Evolutionary conservation across 2,329 filamentous ascomycete genomes (phyloP), one percentile per base, ranked within the genome.

Genomic region (Pochonia chlamydosporia): DNA sequence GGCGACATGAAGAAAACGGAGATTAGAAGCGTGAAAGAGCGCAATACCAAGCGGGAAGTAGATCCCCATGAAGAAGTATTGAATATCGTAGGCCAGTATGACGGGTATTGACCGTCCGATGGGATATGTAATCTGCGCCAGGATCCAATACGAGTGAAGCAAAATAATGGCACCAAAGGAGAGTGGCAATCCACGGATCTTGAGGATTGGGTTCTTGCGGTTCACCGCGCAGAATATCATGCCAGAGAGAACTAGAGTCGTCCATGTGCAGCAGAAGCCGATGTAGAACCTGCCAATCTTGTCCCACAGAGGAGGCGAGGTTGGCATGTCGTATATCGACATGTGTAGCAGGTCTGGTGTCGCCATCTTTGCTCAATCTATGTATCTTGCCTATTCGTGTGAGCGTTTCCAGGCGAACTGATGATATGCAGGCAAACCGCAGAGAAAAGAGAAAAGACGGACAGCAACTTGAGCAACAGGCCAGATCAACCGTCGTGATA

Each of bases 61-160:
- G 43, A 75, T 71, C 33, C 74, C 76, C 79, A 82, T 82, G 58
- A 78, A 67, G 69, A 78, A 82, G 56, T 74, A 82, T 54, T 79
- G 75, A 3, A 71, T 59, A 26, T 71, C 65, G 49, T 76, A 79
- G 1, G 75, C 65, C 13, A 60, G 44, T 1, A 68, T 55, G 1
- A 64, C 46, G 1, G 64, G 73, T 46, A 74, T 63, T 3, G 69
- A 61, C 9, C 64, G 41, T 7, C 70, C 69, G 23, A 73, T 60
- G 10, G 67, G 61, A n/a, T 71, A 68, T 18, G 66, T 67, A 46
- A 73, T 55, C 50, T 74, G 71, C 4, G 67, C 65, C 4, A 67
- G 56, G 31, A 67, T 55, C 66, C 66, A 70, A 51, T 69, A 70
- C 4, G 53, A 26, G 46, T 70, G 67, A 14, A 70, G 60, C 37